Percentiles rank a stretch among this genome's conserved stretches.
These are phyloP conservation scores for Marasmius sp. DNA, from an alignment of 1,284 basidiomycete species.

Conservation along the genomic window DNA sequence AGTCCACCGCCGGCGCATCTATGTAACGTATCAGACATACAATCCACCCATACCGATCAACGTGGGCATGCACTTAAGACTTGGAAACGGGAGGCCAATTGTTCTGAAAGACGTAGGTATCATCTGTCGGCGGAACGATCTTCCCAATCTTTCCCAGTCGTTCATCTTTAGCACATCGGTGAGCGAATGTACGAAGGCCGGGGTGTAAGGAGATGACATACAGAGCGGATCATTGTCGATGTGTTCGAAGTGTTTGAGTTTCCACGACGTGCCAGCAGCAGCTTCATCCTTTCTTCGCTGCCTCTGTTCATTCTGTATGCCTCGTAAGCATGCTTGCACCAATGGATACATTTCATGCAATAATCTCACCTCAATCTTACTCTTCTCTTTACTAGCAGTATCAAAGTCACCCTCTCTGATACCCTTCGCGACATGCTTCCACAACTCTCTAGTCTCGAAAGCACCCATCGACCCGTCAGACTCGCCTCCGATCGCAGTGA, in stretches of 20 bases:
- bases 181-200: background rate
- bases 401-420: slow-evolving; percentile 93
- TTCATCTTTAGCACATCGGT: slow-evolving; percentile 47
- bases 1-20: background rate
- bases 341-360: background rate
- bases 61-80: background rate
- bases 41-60: background rate
- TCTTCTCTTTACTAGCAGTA: slow-evolving; percentile 87
- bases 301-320: slow-evolving; percentile 82
- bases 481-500: slow-evolving; percentile 52
- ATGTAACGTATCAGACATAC: background rate
- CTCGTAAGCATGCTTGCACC: background rate
- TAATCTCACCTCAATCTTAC: slow-evolving; percentile 77
- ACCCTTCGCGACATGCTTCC: slow-evolving; percentile 87
- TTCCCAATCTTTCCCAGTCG: slow-evolving; percentile 56
- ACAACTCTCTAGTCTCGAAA: slow-evolving; percentile 87
- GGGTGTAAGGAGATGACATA: slow-evolving; percentile 34
- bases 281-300: slow-evolving; percentile 85
- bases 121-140: slow-evolving; percentile 60
- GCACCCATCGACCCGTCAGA: slow-evolving; percentile 66
- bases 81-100: slow-evolving; percentile 42
- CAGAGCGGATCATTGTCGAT: slow-evolving; percentile 71
- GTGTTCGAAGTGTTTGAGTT: slow-evolving; percentile 74
- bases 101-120: slow-evolving; percentile 61
- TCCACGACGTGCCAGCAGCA: slow-evolving; percentile 73